Base-by-base conservation (phyloP, 306 rosid genomes). In the Cyclanthera cordifolia region DNA sequence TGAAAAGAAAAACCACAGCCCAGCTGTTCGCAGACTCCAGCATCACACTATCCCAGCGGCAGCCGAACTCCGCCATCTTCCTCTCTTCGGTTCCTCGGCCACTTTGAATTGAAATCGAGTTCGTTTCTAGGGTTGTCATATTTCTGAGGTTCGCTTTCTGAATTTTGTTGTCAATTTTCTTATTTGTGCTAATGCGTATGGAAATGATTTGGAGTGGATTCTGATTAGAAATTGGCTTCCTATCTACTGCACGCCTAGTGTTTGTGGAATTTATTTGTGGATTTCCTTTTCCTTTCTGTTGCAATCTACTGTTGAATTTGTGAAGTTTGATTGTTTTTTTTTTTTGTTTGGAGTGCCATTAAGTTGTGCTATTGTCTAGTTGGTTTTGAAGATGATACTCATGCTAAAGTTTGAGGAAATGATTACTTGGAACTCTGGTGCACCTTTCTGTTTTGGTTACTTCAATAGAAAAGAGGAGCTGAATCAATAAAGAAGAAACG, bases 211-310 rank as follows among this genome's bases (percentile, higher is more conserved):
- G 53, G 3, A 25, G 14, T 43, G 58, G 47, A n/a, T 49, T 8
- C 34, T 27, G 3, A 10, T 46, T 28, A 4, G 21, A 19, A 27
- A 16, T 54, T 43, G 25, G 28, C 25, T 1, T 21, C 19, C 51
- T 13, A 9, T 25, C 20, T 25, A 45, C 41, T 13, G 73, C 76
- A 45, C 57, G 13, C 76, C 24, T 63, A 56, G 30, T 58, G 74
- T 71, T 55, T 82, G 78, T 73, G 73, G 66, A 50, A 41, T 68
- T 56, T 54, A 15, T 60, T 54, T 24, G 19, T 54, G 37, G 60
- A 24, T 16, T 57, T 28, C 16, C 3, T 15, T 56, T 56, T 27
- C 41, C 4, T 27, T 15, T 58, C 1, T 58, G 23, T 16, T 57
- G 23, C 5, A 30, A 32, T 58, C 21, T 28, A 30, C 30, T 16